These are phyloP conservation scores for Tripterygium wilfordii DNA, from an alignment of 177 flowering plant species.

Conservation along the genomic window DNA sequence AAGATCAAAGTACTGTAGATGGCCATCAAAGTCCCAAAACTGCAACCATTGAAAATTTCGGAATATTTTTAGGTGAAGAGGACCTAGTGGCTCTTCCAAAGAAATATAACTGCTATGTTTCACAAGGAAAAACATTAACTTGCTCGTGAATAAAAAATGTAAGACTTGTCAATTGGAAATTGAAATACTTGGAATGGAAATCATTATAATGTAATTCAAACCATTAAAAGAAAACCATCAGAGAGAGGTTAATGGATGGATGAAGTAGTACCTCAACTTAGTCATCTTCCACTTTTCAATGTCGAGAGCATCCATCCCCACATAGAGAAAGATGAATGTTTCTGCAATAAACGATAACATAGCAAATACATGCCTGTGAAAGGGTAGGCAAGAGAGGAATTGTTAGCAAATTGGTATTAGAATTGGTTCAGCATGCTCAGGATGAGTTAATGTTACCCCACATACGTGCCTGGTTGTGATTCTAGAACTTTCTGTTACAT, in stretches of 20 bases:
- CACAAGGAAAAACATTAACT: too few relatives aligned
- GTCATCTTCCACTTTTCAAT: constrained; percentile 79
- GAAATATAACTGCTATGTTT: too few relatives aligned
- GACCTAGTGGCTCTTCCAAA: neutral
- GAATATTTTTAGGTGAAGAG: neutral
- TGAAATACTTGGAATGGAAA: too few relatives aligned
- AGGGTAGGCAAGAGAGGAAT: neutral
- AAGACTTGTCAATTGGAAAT: too few relatives aligned
- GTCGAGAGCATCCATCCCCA: constrained; percentile 91
- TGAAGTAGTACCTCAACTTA: constrained; percentile 43
- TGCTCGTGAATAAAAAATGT: too few relatives aligned
- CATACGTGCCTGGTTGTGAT: constrained; percentile 58
- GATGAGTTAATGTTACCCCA: neutral
- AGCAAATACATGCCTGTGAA: constrained; percentile 81
- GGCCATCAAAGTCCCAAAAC: constrained; percentile 40
- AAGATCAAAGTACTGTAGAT: constrained; percentile 38
- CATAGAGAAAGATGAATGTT: constrained; percentile 83
- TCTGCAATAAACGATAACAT: constrained; percentile 84
- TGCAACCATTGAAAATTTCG: constrained; percentile 23
- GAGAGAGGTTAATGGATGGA: neutral
- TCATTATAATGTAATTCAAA: too few relatives aligned
- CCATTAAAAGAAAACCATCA: too few relatives aligned
- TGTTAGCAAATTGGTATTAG: too few relatives aligned
- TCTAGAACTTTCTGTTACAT: constrained; percentile 75
- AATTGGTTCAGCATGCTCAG: too few relatives aligned